Evolutionary conservation across 108 stramenopile genomes (phyloP), one percentile per base, ranked within the genome.

Genomic region (Phaeodactylum tricornutum): DNA sequence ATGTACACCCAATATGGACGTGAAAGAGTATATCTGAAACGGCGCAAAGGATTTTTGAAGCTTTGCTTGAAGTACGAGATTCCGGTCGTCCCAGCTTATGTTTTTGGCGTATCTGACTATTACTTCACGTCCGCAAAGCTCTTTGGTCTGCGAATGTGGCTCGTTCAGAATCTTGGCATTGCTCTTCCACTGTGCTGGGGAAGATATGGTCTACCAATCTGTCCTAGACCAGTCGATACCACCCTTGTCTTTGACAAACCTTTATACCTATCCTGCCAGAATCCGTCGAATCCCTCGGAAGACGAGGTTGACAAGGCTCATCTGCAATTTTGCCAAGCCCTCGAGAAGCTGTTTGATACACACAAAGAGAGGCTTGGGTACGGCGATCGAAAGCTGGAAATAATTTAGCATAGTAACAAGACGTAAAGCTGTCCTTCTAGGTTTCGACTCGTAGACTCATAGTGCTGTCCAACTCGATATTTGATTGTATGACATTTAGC

Each of bases 11-110:
- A 25, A 31, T n/a, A 43, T 35, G 57, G 55, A 27, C 47, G 43
- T 29, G 79, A 81, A 47, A 63, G 38, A 29, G 48, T 75, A 8
- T 82, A 69, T 49, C 56, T 96, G 17, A 44, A 67, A 20, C 71
- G 66, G 11, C 66, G 92, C 19, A 90, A 86, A 54, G 95, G 95
- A 14, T 93, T 96, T 47, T 57, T 93, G 11, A 79, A 80, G 29
- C 57, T 87, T 7, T 90, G 92, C 0, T 43, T 96, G 43, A 22
- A 57, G 31, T 46, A 86, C 5, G 86, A 88, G 6, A 61, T 75
- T 11, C 70, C 74, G 1, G 66, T 96, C n/a, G 87, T 96, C 34
- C 95, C 95, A 0, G 61, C 69, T 0, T 84, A 83, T 45, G 71
- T 71, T 9, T 92, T 93, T 57, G 79, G 79, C 5, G 35, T 25